Evolutionary conservation across 2,329 filamentous ascomycete genomes (phyloP).

Genomic region (Lecanosticta acicola): DNA sequence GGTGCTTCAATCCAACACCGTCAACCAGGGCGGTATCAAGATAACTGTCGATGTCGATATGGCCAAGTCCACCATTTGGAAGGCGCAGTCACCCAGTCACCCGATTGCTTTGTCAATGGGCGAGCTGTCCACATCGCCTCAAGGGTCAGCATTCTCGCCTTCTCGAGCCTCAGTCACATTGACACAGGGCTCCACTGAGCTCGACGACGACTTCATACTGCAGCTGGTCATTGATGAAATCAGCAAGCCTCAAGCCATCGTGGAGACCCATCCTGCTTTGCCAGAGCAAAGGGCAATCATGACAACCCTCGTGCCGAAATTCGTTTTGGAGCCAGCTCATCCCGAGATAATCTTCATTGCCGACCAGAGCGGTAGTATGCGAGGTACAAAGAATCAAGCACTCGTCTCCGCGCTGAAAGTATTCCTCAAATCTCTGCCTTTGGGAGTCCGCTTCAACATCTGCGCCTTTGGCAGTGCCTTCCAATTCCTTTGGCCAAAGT

Average conservation of each 20-base stretch:
- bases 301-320: conserved; percentile 65
- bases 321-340: conserved; percentile 51
- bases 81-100: conserved; percentile 62
- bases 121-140: conserved; percentile 42
- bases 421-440: conserved; percentile 60
- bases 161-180: conserved; percentile 59
- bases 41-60: conserved; percentile 58
- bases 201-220: conserved; percentile 63
- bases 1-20: conserved; percentile 24
- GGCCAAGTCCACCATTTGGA: conserved; percentile 53
- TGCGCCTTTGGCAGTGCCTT: conserved; percentile 56
- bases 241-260: conserved; percentile 56
- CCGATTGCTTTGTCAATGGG: conserved; percentile 62
- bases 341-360: conserved; percentile 68
- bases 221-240: conserved; percentile 57
- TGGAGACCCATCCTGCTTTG: conserved; percentile 61
- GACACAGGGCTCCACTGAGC: conserved; percentile 46
- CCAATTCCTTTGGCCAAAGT: conserved; percentile 46
- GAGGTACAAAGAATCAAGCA: conserved; percentile 45
- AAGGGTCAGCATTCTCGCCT: conserved; percentile 43
- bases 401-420: conserved; percentile 54
- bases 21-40: conserved; percentile 40
- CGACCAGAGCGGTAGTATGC: conserved; percentile 66
- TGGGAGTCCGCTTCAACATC: conserved; percentile 64
- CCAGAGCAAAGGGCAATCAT: conserved; percentile 61